A percentile compares a stretch with the other conserved stretches of the same genome.
Evolutionary conservation across 106 monocot species (phyloP).

Genomic region (Dendrobium nobile): DNA sequence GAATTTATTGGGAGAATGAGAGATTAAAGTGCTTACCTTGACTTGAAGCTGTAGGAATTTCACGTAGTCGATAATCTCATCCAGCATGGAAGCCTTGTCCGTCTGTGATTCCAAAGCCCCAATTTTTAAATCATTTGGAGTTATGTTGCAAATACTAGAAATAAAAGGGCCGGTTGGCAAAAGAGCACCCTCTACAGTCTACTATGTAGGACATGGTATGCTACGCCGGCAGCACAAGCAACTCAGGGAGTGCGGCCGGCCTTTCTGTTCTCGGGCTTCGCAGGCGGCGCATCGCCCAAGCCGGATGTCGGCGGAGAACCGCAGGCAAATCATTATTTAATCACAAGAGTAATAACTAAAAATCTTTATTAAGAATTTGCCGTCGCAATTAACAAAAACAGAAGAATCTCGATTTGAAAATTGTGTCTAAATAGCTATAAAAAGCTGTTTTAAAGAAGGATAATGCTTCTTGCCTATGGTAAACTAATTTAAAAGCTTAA

Average conservation of each 20-base stretch:
- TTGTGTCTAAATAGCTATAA: too few species aligned
- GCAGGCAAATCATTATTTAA: background rate
- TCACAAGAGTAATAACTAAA: background rate
- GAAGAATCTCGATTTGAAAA: too few species aligned
- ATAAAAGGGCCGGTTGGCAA: background rate
- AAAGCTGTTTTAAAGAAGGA: too few species aligned
- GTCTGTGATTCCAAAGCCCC: conserved; percentile 24
- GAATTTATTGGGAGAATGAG: background rate
- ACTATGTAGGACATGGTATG: background rate
- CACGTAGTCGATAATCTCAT: conserved; percentile 65
- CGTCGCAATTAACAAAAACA: too few species aligned
- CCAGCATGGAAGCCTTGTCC: conserved; percentile 64
- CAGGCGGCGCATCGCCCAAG: background rate
- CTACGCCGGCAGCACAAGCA: background rate
- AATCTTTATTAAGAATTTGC: too few species aligned
- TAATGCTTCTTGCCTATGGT: too few species aligned
- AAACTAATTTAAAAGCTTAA: too few species aligned
- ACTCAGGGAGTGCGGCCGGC: background rate
- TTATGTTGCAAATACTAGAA: background rate
- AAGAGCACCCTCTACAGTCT: background rate
- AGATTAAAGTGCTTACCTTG: conserved; percentile 22
- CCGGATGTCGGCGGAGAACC: background rate
- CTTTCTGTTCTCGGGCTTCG: background rate
- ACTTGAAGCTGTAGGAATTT: conserved; percentile 63
- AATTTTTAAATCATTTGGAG: background rate